Percentiles rank a stretch among this genome's conserved stretches.
Conservation (phyloP, 2,329 filamentous ascomycete species). For the Fusarium phyllophilum region DNA sequence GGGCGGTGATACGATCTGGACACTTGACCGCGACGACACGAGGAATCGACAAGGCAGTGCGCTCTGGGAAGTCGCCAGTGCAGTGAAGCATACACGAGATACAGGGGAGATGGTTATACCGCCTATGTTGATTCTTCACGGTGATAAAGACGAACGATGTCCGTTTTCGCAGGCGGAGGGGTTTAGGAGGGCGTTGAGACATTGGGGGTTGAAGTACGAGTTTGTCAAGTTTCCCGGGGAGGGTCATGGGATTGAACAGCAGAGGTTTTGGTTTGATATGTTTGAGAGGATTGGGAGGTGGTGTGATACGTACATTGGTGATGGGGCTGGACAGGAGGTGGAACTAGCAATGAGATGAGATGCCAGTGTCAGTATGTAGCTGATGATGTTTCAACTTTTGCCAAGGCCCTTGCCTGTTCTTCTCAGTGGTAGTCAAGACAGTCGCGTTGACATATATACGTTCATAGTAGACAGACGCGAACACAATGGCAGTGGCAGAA, state of each 20-base stretch:
- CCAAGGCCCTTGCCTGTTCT: rapidly evolving
- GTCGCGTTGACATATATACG: no score
- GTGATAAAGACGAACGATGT: conserved; percentile 21
- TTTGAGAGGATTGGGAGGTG: conserved; percentile 22
- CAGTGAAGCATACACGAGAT: conserved; percentile 1
- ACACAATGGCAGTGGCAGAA: not conserved
- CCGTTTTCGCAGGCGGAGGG: conserved; percentile 25
- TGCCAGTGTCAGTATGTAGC: rapidly evolving
- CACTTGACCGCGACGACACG: conserved; percentile 3
- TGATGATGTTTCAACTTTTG: rapidly evolving
- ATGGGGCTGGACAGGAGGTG: not conserved
- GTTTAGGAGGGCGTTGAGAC: conserved; percentile 16
- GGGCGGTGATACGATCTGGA: conserved; percentile 12
- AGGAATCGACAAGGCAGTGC: conserved; percentile 26
- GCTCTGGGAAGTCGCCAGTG: conserved; percentile 16
- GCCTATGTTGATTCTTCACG: conserved; percentile 28
- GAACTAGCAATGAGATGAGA: not conserved
- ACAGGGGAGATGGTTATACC: conserved; percentile 2
- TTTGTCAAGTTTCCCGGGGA: conserved; percentile 26
- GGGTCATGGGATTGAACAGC: conserved; percentile 3
- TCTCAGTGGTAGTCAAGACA: not conserved
- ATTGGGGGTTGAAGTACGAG: conserved; percentile 7
- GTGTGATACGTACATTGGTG: conserved; percentile 23
- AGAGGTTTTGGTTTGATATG: conserved; percentile 33
- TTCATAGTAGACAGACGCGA: not conserved